These are phyloP conservation scores for Macrocystidia cucumis DNA, from an alignment of 1,284 basidiomycete genomes.

Conservation along the genomic window DNA sequence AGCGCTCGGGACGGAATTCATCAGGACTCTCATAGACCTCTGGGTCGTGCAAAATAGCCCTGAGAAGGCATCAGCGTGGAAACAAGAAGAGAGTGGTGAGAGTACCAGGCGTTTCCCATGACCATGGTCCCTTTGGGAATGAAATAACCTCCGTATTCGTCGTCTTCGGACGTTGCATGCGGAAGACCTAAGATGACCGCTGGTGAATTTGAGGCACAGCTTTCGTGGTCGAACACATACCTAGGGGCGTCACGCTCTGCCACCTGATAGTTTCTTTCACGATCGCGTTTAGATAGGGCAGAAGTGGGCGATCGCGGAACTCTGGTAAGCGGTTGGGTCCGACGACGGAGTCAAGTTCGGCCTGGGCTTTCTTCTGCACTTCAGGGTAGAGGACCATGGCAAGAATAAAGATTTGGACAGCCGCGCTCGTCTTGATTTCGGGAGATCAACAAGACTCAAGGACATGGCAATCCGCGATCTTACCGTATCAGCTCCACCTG, in stretches of 20 bases:
- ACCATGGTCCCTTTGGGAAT: no score
- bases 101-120: no score
- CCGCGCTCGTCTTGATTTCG: background rate
- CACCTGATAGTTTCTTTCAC: constrained; percentile 1
- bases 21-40: constrained; percentile 28
- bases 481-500: no score
- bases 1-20: constrained; percentile 29
- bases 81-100: no score
- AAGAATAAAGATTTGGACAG: background rate
- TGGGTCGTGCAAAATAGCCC: constrained; percentile 30
- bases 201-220: no score
- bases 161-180: no score
- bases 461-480: no score
- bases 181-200: no score
- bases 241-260: background rate
- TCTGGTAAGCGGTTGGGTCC: constrained; percentile 1
- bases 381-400: background rate
- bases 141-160: no score
- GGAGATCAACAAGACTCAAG: background rate
- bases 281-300: background rate
- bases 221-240: no score
- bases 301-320: background rate
- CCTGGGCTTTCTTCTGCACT: background rate
- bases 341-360: background rate
- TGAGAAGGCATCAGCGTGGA: no score